These are phyloP conservation scores for Populus euphratica DNA, from an alignment of 345 rosid species.

Conservation along the genomic window DNA sequence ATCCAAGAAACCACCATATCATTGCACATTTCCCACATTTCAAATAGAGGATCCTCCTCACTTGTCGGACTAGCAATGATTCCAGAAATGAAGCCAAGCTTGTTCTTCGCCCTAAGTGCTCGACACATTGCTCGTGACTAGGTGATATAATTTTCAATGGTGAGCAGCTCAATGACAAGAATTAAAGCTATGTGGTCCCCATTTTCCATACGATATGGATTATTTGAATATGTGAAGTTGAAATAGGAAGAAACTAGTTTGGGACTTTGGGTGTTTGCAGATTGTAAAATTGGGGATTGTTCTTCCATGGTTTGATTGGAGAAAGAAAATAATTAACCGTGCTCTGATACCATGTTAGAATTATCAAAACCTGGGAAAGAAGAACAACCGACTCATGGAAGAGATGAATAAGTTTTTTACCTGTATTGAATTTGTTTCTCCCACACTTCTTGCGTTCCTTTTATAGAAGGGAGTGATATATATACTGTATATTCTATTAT, in stretches of 20 bases:
- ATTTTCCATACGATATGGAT: no score
- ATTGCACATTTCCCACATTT: background rate
- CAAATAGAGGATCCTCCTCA: background rate
- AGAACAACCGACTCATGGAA: no score
- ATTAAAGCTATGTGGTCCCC: no score
- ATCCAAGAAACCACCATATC: background rate
- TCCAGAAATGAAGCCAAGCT: no score
- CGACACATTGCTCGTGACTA: background rate
- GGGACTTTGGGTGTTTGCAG: background rate
- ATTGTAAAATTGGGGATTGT: background rate
- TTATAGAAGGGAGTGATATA: no score
- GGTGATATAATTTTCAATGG: no score
- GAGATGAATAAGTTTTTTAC: no score
- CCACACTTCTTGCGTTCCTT: no score
- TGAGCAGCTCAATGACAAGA: background rate
- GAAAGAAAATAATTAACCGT: no score
- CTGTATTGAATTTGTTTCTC: no score
- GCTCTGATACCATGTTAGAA: background rate
- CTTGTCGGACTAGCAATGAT: rapidly evolving
- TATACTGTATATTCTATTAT: no score
- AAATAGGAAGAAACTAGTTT: background rate
- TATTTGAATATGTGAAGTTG: background rate
- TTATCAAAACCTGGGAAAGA: no score
- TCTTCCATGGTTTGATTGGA: background rate
- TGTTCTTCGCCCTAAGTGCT: background rate